phyloP scores from a whole-genome alignment of 1,139 yeast genomes.

The Suhomyces taliae region DNA sequence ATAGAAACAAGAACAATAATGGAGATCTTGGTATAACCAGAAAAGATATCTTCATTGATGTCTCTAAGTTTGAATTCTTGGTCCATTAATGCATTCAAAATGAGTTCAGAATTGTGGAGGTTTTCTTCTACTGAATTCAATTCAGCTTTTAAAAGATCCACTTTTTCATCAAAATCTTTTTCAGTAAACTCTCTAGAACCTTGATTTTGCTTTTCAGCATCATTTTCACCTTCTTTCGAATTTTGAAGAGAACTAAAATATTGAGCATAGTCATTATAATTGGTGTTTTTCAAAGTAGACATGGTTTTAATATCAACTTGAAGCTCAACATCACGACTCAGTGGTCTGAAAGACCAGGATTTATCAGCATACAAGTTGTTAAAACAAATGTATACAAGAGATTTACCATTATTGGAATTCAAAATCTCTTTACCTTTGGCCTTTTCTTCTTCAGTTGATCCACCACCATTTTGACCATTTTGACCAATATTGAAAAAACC shows the following conservation, averaged over 20 bases:
- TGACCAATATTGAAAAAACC: slow-evolving; percentile 14
- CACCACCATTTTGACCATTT: background rate
- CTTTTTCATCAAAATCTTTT: slow-evolving; percentile 33
- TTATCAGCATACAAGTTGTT: slow-evolving; percentile 45
- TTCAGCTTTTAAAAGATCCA: slow-evolving; percentile 30
- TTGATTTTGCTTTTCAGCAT: background rate
- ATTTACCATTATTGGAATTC: slow-evolving; percentile 26
- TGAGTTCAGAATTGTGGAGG: slow-evolving; percentile 28
- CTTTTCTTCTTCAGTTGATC: background rate
- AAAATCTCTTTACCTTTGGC: slow-evolving; percentile 18
- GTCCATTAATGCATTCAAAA: slow-evolving; percentile 30
- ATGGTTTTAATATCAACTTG: slow-evolving; percentile 38
- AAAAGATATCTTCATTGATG: slow-evolving; percentile 40
- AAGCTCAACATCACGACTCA: slow-evolving; percentile 33
- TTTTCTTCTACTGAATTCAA: slow-evolving; percentile 32
- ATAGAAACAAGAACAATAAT: slow-evolving; percentile 29
- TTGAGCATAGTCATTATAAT: slow-evolving; percentile 38
- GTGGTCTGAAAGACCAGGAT: slow-evolving; percentile 45
- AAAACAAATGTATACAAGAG: slow-evolving; percentile 41
- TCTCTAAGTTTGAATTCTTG: slow-evolving; percentile 40
- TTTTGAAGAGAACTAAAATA: slow-evolving; percentile 28
- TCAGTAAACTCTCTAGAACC: slow-evolving; percentile 26
- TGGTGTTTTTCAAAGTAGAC: slow-evolving; percentile 32
- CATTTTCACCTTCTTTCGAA: slow-evolving; percentile 5
- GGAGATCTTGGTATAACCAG: slow-evolving; percentile 32